These are phyloP conservation scores for Ambrosia artemisiifolia DNA, from an alignment of 129 eudicot species.

Conservation along the genomic window DNA sequence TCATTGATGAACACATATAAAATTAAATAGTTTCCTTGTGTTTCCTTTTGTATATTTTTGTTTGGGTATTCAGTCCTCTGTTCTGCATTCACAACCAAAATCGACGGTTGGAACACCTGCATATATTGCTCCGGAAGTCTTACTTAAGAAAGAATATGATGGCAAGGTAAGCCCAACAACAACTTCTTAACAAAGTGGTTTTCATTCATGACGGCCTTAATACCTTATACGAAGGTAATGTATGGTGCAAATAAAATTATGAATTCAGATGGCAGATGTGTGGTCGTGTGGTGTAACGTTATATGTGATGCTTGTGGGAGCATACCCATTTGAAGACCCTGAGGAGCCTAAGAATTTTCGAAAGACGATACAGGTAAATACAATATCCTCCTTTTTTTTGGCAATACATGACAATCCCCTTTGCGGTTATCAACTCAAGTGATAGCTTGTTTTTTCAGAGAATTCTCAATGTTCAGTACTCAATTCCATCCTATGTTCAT, in stretches of 20 bases:
- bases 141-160: constrained; percentile 71
- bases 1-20: too few relatives aligned
- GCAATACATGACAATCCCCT: background rate
- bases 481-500: constrained; percentile 84
- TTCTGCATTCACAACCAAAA: constrained; percentile 79
- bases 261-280: constrained; percentile 75
- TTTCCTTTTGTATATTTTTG: background rate
- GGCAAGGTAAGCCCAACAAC: constrained; percentile 54
- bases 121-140: constrained; percentile 73
- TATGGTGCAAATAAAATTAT: background rate
- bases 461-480: constrained; percentile 74
- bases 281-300: constrained; percentile 98
- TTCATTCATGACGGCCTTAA: background rate
- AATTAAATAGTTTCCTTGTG: background rate
- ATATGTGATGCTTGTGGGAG: constrained; percentile 93
- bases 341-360: constrained; percentile 59
- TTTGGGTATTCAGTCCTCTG: constrained; percentile 51
- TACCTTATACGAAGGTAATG: background rate
- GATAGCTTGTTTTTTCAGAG: constrained; percentile 55
- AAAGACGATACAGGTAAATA: constrained; percentile 67
- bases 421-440: constrained; percentile 1
- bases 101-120: constrained; percentile 85
- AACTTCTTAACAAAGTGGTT: background rate
- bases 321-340: constrained; percentile 95
- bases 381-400: background rate